These are phyloP conservation scores for Euryodendron excelsum DNA, from an alignment of 148 eudicot genomes.

Conservation along the genomic window DNA sequence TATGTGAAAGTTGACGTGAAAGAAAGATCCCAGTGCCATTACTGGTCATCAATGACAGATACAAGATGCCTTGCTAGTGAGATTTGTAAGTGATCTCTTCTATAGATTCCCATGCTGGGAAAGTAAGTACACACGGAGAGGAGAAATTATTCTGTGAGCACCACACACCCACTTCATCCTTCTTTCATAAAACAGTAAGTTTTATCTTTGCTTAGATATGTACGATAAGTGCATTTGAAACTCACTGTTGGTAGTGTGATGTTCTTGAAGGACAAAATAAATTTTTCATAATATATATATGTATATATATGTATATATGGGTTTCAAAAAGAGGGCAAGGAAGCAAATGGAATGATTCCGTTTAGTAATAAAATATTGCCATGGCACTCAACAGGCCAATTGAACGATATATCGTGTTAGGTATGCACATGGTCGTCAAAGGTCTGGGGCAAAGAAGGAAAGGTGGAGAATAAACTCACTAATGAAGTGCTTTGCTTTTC, in stretches of 20 bases:
- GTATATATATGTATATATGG: too few species aligned
- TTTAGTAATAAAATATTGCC: neutral
- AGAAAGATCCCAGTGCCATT: neutral
- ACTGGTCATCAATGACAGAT: neutral
- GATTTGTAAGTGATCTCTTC: neutral
- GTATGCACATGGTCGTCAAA: slow-evolving; percentile 57
- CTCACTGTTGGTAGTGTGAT: too few species aligned
- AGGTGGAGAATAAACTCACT: neutral
- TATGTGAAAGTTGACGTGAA: too few species aligned
- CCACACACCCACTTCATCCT: too few species aligned
- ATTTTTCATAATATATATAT: too few species aligned
- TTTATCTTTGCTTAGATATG: too few species aligned
- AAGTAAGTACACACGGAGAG: too few species aligned
- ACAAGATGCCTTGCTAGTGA: neutral
- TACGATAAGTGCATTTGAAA: too few species aligned
- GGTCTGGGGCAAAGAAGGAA: neutral
- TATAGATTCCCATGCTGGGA: slow-evolving; percentile 5
- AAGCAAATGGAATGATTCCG: slow-evolving; percentile 22
- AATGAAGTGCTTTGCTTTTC: slow-evolving; percentile 5
- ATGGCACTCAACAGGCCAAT: slow-evolving; percentile 27
- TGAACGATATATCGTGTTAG: slow-evolving; percentile 41
- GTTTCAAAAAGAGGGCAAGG: too few species aligned
- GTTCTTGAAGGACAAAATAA: too few species aligned
- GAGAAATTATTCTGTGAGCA: too few species aligned
- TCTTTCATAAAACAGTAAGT: too few species aligned